These are phyloP conservation scores for Ophiognomonia clavigignenti-juglandacearum DNA, from an alignment of 2,329 filamentous ascomycete species.

Conservation along the genomic window DNA sequence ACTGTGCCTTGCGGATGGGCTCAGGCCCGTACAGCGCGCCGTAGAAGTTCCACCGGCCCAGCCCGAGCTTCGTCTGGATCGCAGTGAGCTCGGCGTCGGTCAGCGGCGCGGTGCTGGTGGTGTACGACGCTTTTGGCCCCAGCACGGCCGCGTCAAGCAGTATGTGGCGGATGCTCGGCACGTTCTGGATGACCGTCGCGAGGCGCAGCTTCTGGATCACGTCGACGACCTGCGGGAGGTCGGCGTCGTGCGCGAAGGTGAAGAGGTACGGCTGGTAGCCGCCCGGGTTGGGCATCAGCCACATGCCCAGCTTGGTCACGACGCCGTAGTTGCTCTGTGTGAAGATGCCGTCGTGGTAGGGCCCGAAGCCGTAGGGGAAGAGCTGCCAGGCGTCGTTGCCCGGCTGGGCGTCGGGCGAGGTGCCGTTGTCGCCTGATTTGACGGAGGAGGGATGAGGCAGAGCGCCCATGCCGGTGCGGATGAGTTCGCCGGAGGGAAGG, in stretches of 20 bases:
- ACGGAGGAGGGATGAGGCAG: conserved; percentile 29
- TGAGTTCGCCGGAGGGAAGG: conserved; percentile 37
- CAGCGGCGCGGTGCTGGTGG: conserved; percentile 25
- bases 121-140: conserved; percentile 23
- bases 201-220: conserved; percentile 28
- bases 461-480: conserved; percentile 44
- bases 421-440: no score
- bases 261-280: conserved; percentile 33
- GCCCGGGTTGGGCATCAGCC: conserved; percentile 29
- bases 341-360: conserved; percentile 40
- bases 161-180: conserved; percentile 39
- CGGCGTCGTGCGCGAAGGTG: conserved; percentile 32
- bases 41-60: conserved; percentile 43
- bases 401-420: conserved; percentile 25
- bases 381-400: conserved; percentile 27
- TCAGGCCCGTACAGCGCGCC: conserved; percentile 32
- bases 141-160: conserved; percentile 35
- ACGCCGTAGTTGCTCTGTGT: conserved; percentile 48
- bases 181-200: conserved; percentile 36
- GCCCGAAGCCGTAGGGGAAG: conserved; percentile 35
- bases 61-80: conserved; percentile 32
- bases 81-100: conserved; percentile 33
- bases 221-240: conserved; percentile 30
- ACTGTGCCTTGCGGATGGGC: conserved; percentile 22
- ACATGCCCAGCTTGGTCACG: conserved; percentile 49